Conservation (phyloP, 78 protist genomes). For the Cavenderia fasciculata region DNA sequence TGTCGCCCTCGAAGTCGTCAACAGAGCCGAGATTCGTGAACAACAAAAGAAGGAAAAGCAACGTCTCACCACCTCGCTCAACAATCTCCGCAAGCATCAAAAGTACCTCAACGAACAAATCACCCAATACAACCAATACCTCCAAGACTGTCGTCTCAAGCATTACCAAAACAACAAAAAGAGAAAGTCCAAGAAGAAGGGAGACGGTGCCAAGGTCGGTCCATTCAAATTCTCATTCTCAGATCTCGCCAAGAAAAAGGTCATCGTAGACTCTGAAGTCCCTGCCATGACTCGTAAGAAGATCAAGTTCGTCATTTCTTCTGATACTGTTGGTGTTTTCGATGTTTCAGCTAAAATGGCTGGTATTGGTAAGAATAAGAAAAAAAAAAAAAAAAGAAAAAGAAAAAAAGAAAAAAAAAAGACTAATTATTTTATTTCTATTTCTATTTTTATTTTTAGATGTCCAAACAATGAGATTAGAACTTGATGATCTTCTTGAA, state of each 20-base stretch:
- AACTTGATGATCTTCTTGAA: conserved; percentile 82
- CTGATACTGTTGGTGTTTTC: conserved; percentile 84
- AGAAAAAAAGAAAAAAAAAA: too few relatives aligned
- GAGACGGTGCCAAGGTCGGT: conserved; percentile 82
- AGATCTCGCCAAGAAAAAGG: conserved; percentile 75
- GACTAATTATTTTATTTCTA: too few relatives aligned
- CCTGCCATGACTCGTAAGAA: conserved; percentile 79
- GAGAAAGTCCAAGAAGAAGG: conserved; percentile 84
- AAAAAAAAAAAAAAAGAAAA: too few relatives aligned
- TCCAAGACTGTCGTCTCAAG: conserved; percentile 86
- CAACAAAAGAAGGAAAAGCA: conserved; percentile 84
- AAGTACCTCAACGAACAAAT: conserved; percentile 81
- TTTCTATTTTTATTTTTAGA: too few relatives aligned
- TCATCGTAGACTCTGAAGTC: conserved; percentile 82
- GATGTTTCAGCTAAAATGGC: conserved; percentile 86
- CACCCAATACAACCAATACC: conserved; percentile 81
- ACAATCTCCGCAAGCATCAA: conserved; percentile 74
- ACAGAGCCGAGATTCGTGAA: conserved; percentile 86
- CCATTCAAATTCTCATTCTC: conserved; percentile 84
- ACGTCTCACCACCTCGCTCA: conserved; percentile 66
- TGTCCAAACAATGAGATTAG: conserved; percentile 80
- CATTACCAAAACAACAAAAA: conserved; percentile 80
- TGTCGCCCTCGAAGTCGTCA: conserved; percentile 83
- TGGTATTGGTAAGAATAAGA: too few relatives aligned
- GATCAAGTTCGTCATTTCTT: conserved; percentile 78